Base-by-base conservation (phyloP, 2,329 filamentous ascomycete genomes). In the Allantophomopsis cytisporea region DNA sequence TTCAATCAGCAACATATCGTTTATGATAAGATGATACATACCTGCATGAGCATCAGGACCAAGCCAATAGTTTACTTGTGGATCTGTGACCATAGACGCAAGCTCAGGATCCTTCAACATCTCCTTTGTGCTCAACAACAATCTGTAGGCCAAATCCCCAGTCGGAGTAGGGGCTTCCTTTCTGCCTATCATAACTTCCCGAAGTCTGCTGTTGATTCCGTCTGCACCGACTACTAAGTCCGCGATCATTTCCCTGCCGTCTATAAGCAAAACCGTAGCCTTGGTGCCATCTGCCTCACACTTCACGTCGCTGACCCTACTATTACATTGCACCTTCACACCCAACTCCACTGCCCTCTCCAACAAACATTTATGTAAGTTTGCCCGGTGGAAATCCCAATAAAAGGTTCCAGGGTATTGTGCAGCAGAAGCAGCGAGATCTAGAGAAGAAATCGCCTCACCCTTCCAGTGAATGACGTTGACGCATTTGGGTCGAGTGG, bases 371-470 rank as follows among this genome's bases (percentile, higher is more conserved):
- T 57, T 53, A 41, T 69, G 66, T 5, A 69, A 54, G 48, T 69
- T 62, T 11, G 64, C 63, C 14, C 64, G 53, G 37, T 68, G 64
- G 10, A 68, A 65, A 13, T 69, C 53, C 60, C 62, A 66, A 55
- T 64, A 67, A 16, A 42, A 45, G 0, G 51, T 50, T 4, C 47
- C 45, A 1, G 49, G 47, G 33, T 54, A 52, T 17, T 42, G 35
- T 12, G 45, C 30, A 5, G 50, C 51, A 2, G 44, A 49, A 11
- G 38, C 43, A 20, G 37, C 23, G 18, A 46, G 46, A 21, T 51
- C 38, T 38, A 53, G 45, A 1, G 41, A 39, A 3, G 48, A 47
- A 7, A 52, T 53, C 54, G 17, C 56, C 42, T 5, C 38, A 2
- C 50, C 45, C 37, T 49, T 46, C 50, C 50, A 37, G 66, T 64